Evolutionary conservation across 495 filamentous ascomycete species (phyloP), one percentile per base, ranked within the genome.

Genomic region (Lasiosphaeria ovina): DNA sequence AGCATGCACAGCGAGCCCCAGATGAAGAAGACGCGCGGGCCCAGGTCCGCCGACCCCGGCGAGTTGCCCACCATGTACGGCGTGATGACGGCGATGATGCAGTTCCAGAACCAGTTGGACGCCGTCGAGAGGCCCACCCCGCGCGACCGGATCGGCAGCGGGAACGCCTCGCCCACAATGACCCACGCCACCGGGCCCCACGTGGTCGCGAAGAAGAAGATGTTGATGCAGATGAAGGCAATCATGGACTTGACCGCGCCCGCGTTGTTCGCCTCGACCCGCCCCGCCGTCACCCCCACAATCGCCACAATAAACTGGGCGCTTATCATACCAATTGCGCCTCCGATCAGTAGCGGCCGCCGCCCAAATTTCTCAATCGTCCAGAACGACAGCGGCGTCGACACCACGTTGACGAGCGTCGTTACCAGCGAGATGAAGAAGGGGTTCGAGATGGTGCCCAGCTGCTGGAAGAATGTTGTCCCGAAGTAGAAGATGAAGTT

Each of bases 401-500:
- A 92, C 61, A 76, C 69, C 38, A 94, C 90, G 74, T 95, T 96
- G 79, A 95, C 89, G 55, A 92, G 81, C 55, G 89, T 93, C 54
- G 86, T 89, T 71, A 95, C 84, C 60, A 96, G 78, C 58, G 79
- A 83, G 66, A 92, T 89, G 50, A 93, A 72, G 81, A 95, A 95
- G 52, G 89, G 84, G 74, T 93, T 85, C 42, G 64, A 62, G 67
- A 93, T 88, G 60, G 87, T 85, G 57, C 83, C 80, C 8, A 87
- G 85, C 44, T 87, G 79, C 67, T 83, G 76, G 78, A 94, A 89
- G 82, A 93, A 93, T 53, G 86, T 82, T 33, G 89, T 91, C 40
- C 86, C 86, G 66, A 89, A 94, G 79, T 93, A 95, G 81, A 95
- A 93, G 76, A 95, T 86, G 76, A 94, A 93, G 81, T 95, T 93